A percentile compares a stretch with the other conserved stretches of the same genome.
Evolutionary conservation across 1,139 yeast species (phyloP).

Genomic region (Blastobotrys proliferans): DNA sequence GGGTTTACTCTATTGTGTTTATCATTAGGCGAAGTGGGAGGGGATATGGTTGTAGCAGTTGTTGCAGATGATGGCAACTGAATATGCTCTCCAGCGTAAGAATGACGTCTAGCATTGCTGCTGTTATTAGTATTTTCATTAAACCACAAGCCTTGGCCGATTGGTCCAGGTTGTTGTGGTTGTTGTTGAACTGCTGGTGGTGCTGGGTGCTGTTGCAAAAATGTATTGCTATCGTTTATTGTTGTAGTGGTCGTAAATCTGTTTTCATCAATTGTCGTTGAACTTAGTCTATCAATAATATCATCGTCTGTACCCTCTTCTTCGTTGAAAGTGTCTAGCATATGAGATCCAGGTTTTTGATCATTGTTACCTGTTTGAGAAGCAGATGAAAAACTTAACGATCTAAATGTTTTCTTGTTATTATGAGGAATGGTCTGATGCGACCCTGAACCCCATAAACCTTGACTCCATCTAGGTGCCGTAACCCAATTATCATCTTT

Average conservation of each 20-base stretch:
- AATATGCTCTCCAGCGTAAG: conserved; percentile 25
- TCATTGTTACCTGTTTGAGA: too few relatives aligned
- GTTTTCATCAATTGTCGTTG: conserved; percentile 12
- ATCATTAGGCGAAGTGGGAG: conserved; percentile 5
- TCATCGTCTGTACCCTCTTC: conserved; percentile 19
- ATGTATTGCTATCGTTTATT: neutral
- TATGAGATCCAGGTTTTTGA: conserved; percentile 15
- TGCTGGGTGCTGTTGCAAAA: conserved; percentile 2
- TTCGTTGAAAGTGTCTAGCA: conserved; percentile 23
- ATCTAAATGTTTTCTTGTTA: conserved; percentile 21
- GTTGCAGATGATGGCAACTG: conserved; percentile 10
- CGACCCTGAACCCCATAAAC: conserved; percentile 2
- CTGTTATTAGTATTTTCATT: conserved; percentile 1
- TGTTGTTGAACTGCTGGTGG: neutral
- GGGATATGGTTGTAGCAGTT: conserved; percentile 2
- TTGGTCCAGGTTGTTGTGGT: conserved; percentile 4
- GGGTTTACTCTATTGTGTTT: conserved; percentile 1
- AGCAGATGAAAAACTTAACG: conserved; percentile 22
- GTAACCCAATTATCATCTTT: conserved; percentile 6
- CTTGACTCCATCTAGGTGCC: conserved; percentile 12
- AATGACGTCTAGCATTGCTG: conserved; percentile 25
- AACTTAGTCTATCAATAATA: conserved; percentile 14
- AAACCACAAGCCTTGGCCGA: conserved; percentile 13
- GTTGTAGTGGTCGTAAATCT: neutral
- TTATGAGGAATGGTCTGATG: neutral